Conservation (phyloP, 805 yeast genomes). For the Wickerhamiella musiphila region DNA sequence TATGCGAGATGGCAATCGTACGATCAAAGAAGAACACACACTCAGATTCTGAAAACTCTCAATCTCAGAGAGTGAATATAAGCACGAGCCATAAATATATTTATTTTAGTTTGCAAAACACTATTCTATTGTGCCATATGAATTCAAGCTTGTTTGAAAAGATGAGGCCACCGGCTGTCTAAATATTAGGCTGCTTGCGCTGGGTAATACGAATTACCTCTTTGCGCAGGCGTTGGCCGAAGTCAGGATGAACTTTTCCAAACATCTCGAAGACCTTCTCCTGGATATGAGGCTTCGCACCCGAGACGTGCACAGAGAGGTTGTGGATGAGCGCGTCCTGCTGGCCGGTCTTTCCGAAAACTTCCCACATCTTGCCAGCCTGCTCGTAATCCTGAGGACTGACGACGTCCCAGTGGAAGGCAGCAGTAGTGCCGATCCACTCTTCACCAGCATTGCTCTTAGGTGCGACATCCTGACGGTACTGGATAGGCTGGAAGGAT, state of each 20-base stretch:
- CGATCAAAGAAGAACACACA: constrained; percentile 22
- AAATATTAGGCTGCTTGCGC: constrained; percentile 5
- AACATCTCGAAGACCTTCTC: constrained; percentile 66
- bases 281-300: constrained; percentile 60
- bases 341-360: constrained; percentile 63
- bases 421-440: constrained; percentile 68
- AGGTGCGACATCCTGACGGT: constrained; percentile 11
- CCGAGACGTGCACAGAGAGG: constrained; percentile 50
- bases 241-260: constrained; percentile 46
- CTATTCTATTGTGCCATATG: not conserved
- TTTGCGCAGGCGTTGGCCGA: constrained; percentile 50
- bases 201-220: constrained; percentile 39
- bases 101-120: not conserved
- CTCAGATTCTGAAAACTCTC: not conserved
- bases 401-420: constrained; percentile 68
- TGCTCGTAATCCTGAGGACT: constrained; percentile 62
- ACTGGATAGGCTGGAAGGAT: constrained; percentile 22
- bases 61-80: not conserved
- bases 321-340: constrained; percentile 74
- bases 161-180: not conserved
- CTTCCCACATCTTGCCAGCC: constrained; percentile 62
- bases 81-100: not conserved
- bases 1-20: constrained; percentile 81
- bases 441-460: constrained; percentile 44
- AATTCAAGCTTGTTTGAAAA: not conserved